Evolutionary conservation across 192 early-diverging fungal species (phyloP), one percentile per base, ranked within the genome.

Genomic region (Haplosporangium gracile): DNA sequence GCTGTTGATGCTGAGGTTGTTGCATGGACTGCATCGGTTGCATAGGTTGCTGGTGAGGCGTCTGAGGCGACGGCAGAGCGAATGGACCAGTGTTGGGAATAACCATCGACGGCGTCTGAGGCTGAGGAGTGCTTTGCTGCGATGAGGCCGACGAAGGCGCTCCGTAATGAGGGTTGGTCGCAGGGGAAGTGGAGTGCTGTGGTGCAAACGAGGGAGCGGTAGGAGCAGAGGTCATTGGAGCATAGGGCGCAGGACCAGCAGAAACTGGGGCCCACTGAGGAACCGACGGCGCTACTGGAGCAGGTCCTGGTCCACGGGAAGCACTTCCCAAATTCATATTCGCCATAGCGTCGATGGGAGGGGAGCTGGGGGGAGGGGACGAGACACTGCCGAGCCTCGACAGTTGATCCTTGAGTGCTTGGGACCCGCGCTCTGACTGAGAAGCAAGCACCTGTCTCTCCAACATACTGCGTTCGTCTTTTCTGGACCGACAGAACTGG

Each of bases 351-450:
- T 86, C 88, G 24, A 72, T 75, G 9, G 70, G 78, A 18, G 43
- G 65, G 39, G 75, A 0, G 11, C 51, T 76, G 38, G 78, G 5
- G 11, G 83, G 53, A 6, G 82, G 70, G 0, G 87, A 72, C 24
- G 77, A 68, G 10, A 83, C 39, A 5, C 71, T 55, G 1, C 76
- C 76, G 32, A 89, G 88, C 63, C 84, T 90, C 10, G 90, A 91
- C 51, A 97, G 80, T 79, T 94, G 90, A 36, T 94, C 92, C 45
- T 92, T 90, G 20, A 97, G 76, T 26, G 89, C 75, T 60, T 89
- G 90, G 55, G 95, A 94, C 68, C 95, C 94, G 24, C 92, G 87
- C 42, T 90, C 88, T 38, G 92, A 92, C 39, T 92, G 78, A 15
- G 85, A 87, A 2, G 88, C 88, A 36, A 94, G 88, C 24, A 96